Evolutionary conservation across 306 rosid genomes (phyloP), one percentile per base, ranked within the genome.

Genomic region (Hylodesmum podocarpum): DNA sequence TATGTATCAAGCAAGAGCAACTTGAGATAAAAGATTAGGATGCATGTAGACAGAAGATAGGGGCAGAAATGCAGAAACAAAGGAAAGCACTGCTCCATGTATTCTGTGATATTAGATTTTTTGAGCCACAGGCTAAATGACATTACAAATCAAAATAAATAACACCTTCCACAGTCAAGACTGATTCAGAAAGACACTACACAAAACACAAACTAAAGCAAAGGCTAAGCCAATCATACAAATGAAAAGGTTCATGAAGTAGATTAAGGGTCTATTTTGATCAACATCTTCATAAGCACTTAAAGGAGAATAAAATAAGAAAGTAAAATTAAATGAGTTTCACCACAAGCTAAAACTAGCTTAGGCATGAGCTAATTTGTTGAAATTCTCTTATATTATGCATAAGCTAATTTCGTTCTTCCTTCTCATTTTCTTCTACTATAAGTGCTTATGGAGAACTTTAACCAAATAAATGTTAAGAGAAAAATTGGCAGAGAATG

Each of bases 1-100:
- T 40, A 86, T 27, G 81, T 79, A 65, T 62, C 63, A 88, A 80
- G 29, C 58, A 81, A 49, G 87, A 80, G 29, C 58, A 81, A 49
- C 34, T 12, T 39, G 70, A 63, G 24, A 78, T 66, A 11, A 70
- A 37, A 37, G 44, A 66, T 46, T 29, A 80, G 75, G 15, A 22
- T 73, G 66, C 22, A 70, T 18, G 34, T 24, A 25, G 13, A 40
- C n/a, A n/a, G 24, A 63, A 74, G 43, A 59, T n/a, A 54, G 19
- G 34, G n/a, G 5, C 34, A 75, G 3, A 67, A 61, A 76, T 40
- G 27, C 9, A 40, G 13, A 34, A 6, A 70, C 14, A 33, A 39
- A 3, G 39, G n/a, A 69, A 76, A 51, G 34, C 66, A 21, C 36
- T 8, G 14, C 21, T 62, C 37, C 47, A 70, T 1, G 43, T 8